A percentile compares a stretch with the other conserved stretches of the same genome.
Evolutionary conservation across 1,284 basidiomycete species (phyloP).

Genomic region (Trichosporon faecale): DNA sequence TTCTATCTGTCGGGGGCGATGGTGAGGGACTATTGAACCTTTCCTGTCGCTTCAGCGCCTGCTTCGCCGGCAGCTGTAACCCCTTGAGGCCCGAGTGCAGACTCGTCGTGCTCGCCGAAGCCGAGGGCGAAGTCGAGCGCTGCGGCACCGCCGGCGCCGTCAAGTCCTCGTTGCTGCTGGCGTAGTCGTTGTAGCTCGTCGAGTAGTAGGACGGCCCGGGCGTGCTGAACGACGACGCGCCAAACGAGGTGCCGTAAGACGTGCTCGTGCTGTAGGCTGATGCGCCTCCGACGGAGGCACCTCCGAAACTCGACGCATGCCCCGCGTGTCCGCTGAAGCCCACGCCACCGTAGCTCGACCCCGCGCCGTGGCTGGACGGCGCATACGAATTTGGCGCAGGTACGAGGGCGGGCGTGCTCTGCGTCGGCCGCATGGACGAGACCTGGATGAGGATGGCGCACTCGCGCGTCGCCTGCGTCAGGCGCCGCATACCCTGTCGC

Average conservation of each 20-base stretch:
- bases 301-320: not conserved
- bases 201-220: not conserved
- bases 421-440: conserved; percentile 40
- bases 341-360: not conserved
- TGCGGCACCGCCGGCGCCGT: not conserved
- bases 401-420: conserved; percentile 23
- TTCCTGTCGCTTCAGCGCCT: conserved; percentile 1
- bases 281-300: not conserved
- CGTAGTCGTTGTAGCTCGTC: conserved; percentile 11
- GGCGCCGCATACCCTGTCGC: conserved; percentile 44
- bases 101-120: not conserved
- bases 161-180: conserved; percentile 19
- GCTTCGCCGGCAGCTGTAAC: not conserved
- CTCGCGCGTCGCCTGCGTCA: conserved; percentile 54
- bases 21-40: conserved; percentile 1
- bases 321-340: not conserved
- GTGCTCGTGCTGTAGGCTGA: not conserved
- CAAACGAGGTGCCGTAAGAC: not conserved
- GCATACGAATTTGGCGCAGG: not conserved
- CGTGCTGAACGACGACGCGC: not conserved
- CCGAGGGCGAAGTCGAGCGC: not conserved
- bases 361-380: not conserved
- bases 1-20: not conserved
- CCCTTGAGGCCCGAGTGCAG: conserved; percentile 7
- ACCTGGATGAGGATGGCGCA: conserved; percentile 54